phyloP scores from a whole-genome alignment of 768 basidiomycete genomes.

The Crucibulum laeve region DNA sequence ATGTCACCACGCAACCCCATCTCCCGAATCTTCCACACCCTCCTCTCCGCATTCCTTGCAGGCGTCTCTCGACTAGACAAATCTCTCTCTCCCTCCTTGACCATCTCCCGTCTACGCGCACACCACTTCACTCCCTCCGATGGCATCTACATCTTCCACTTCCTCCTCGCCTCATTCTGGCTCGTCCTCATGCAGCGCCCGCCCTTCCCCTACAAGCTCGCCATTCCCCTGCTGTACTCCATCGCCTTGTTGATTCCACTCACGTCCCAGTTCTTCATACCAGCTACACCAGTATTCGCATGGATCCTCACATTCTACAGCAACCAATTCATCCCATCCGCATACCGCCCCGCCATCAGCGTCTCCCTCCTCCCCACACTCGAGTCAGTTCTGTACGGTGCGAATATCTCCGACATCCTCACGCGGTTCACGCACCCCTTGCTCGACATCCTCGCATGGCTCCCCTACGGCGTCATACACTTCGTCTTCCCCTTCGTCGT shows the following conservation, averaged over 20 bases:
- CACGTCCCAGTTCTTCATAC: conserved; percentile 87
- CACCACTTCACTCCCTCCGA: conserved; percentile 57
- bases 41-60: conserved; percentile 47
- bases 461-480: conserved; percentile 95
- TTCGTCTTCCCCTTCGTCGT: conserved; percentile 86
- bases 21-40: conserved; percentile 14
- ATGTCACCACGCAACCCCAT: conserved; percentile 16
- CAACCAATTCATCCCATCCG: conserved; percentile 77
- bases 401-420: conserved; percentile 95
- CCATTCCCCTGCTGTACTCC: conserved; percentile 70
- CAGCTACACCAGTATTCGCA: conserved; percentile 80
- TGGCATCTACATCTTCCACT: conserved; percentile 59
- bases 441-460: conserved; percentile 92
- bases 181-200: conserved; percentile 68
- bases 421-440: conserved; percentile 91
- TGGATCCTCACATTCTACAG: conserved; percentile 88
- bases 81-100: conserved; percentile 67
- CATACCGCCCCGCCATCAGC: conserved; percentile 77
- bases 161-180: conserved; percentile 65
- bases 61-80: conserved; percentile 71
- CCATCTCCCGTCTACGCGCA: conserved; percentile 50
- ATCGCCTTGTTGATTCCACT: conserved; percentile 74
- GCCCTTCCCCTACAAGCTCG: conserved; percentile 66
- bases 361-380: conserved; percentile 93
- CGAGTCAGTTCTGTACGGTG: conserved; percentile 93